These are phyloP conservation scores for Stellera chamaejasme DNA, from an alignment of 345 rosid genomes.

Conservation along the genomic window DNA sequence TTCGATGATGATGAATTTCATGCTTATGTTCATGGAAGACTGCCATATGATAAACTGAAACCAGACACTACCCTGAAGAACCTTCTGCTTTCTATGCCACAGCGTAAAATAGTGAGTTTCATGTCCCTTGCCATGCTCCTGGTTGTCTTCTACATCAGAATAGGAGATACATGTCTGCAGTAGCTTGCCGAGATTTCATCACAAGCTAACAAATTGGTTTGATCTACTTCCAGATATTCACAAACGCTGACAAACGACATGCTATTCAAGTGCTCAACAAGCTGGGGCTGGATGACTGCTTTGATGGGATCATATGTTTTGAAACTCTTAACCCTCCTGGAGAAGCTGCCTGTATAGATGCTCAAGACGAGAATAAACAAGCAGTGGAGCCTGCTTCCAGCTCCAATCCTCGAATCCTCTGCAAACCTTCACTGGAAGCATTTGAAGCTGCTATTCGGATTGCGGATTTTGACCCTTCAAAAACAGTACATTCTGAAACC, in stretches of 20 bases:
- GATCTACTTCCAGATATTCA: conserved; percentile 46
- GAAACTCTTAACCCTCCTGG: conserved; percentile 66
- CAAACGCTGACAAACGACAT: conserved; percentile 65
- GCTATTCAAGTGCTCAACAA: conserved; percentile 37
- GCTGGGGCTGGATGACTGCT: conserved; percentile 68
- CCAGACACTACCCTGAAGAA: conserved; percentile 67
- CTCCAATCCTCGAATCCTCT: conserved; percentile 32
- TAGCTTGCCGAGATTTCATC: no score
- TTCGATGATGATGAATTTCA: conserved; percentile 86
- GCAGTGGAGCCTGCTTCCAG: conserved; percentile 9
- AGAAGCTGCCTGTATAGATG: conserved; percentile 16
- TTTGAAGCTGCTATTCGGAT: conserved; percentile 56
- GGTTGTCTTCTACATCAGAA: no score
- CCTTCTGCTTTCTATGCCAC: conserved; percentile 78
- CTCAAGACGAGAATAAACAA: conserved; percentile 17
- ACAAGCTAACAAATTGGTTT: no score
- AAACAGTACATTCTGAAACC: conserved; percentile 40
- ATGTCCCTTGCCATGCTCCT: not conserved
- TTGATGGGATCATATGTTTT: conserved; percentile 73
- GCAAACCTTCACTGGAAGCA: conserved; percentile 67
- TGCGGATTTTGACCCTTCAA: conserved; percentile 52
- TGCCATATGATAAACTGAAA: conserved; percentile 64
- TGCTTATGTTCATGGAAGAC: conserved; percentile 69
- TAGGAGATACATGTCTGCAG: no score
- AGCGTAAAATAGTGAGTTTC: conserved; percentile 61